Percentiles rank a stretch among this genome's conserved stretches.
Evolutionary conservation across 192 early-diverging fungal species (phyloP).

Genomic region (Coemansia sp.): DNA sequence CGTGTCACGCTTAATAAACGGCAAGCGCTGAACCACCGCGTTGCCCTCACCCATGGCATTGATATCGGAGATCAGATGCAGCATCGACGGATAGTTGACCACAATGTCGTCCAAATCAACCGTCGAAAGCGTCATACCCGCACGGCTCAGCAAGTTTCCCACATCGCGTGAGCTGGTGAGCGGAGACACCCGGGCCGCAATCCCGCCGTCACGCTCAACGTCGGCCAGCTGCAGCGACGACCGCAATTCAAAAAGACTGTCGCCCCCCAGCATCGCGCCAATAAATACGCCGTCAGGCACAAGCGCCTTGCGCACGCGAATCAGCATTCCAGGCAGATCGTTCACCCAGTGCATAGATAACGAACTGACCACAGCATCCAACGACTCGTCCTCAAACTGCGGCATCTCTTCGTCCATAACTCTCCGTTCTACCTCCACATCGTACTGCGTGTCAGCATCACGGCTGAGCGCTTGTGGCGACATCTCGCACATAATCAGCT

Average conservation of each 20-base stretch:
- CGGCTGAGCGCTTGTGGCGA: slow-evolving; percentile 59
- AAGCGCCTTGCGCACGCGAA: slow-evolving; percentile 75
- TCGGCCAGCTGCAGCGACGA: slow-evolving; percentile 90
- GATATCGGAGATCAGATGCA: slow-evolving; percentile 88
- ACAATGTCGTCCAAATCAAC: slow-evolving; percentile 90
- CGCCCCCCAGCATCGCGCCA: slow-evolving; percentile 91
- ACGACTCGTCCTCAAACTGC: slow-evolving; percentile 76
- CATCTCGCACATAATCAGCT: slow-evolving; percentile 85
- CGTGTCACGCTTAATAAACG: slow-evolving; percentile 78
- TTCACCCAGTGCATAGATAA: slow-evolving; percentile 95
- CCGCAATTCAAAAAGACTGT: slow-evolving; percentile 93
- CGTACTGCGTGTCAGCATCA: slow-evolving; percentile 50
- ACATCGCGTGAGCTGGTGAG: slow-evolving; percentile 84
- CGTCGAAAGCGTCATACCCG: slow-evolving; percentile 87
- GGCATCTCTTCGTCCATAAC: slow-evolving; percentile 84
- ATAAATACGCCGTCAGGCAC: slow-evolving; percentile 94
- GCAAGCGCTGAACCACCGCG: slow-evolving; percentile 71
- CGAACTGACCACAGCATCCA: slow-evolving; percentile 87
- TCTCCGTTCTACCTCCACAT: slow-evolving; percentile 72
- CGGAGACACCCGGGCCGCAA: slow-evolving; percentile 86
- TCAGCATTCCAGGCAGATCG: slow-evolving; percentile 83
- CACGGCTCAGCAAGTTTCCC: slow-evolving; percentile 73
- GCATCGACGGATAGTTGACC: slow-evolving; percentile 88
- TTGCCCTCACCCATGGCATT: slow-evolving; percentile 94
- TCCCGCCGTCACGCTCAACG: slow-evolving; percentile 84